Evolutionary conservation across 768 basidiomycete genomes (phyloP), one percentile per base, ranked within the genome.

Genomic region (Chiua virens): DNA sequence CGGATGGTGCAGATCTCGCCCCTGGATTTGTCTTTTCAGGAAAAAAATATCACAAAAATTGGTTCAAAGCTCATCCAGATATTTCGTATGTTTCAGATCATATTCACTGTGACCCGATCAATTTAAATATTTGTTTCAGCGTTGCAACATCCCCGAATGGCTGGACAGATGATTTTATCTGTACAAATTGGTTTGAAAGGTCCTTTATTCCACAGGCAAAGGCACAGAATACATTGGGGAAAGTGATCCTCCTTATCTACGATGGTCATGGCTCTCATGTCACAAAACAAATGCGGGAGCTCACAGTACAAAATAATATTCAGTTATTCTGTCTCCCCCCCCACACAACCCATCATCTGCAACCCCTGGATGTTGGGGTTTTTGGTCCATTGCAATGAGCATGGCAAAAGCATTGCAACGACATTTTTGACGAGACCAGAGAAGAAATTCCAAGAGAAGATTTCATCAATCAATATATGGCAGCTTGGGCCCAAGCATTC

Each of bases 221-320:
- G 10, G 62, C 56, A 5, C 57, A 49, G 7, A 67, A 69, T 25
- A 56, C 25, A 1, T 53, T 59, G 2, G 60, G 59, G n/a, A 65
- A 67, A n/a, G 60, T 56, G 8, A 71, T 75, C 30, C 49, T 78
- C 0, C 71, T 79, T 20, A 69, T 77, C 22, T 66, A 65, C 18
- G 71, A 79, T 65, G 74, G 77, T 1, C 78, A 79, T 61, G 67
- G 65, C 32, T 79, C 76, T 0, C 77, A 79, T 56, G 52, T 53
- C 30, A 65, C 60, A 0, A 25, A 52, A 1, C 20, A 53, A 2
- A 60, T 75, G 34, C 47, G 56, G n/a, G 38, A 62, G 15, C 46
- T 67, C 21, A 74, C 71, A 3, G 25, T 50, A 5, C 28, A 60
- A 37, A 45, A 72, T 46, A 55, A 62, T n/a, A 66, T 75, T 32